These are phyloP conservation scores for Symbiodinium pilosum DNA, from an alignment of 73 alveolate species.

Conservation along the genomic window DNA sequence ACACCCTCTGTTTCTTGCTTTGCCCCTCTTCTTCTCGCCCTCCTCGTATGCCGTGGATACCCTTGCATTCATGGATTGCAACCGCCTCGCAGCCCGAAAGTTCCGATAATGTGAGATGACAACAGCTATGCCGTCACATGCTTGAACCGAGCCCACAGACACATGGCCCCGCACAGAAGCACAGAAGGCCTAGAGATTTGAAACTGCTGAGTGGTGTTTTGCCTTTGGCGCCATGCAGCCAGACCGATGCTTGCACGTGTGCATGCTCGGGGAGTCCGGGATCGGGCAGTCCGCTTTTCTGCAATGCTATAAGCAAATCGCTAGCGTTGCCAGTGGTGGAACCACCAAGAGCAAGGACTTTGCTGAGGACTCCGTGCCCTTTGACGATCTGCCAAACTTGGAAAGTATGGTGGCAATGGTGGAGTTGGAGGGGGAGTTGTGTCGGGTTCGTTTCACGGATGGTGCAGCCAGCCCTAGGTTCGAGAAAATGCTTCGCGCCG, in stretches of 20 bases:
- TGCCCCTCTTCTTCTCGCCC: no score
- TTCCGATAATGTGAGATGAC: no score
- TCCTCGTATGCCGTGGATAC: no score
- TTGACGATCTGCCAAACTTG: slow-evolving; percentile 1
- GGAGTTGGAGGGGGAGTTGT: slow-evolving; percentile 82
- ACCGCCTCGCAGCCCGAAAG: no score
- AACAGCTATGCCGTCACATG: no score
- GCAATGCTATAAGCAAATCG: slow-evolving; percentile 18
- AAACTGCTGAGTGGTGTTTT: no score
- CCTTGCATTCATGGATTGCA: no score
- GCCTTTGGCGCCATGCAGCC: slow-evolving; percentile 60
- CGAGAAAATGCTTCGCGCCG: slow-evolving; percentile 48
- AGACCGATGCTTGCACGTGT: slow-evolving; percentile 63
- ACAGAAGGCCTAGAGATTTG: no score
- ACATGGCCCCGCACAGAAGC: no score
- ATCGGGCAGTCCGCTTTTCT: slow-evolving; percentile 77
- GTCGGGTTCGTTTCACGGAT: slow-evolving; percentile 85
- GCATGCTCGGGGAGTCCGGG: slow-evolving; percentile 86
- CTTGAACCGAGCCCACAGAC: no score
- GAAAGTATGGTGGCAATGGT: slow-evolving; percentile 57
- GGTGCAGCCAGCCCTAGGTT: slow-evolving; percentile 62
- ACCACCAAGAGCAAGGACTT: background rate
- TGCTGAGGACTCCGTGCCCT: slow-evolving; percentile 23
- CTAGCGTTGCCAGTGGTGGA: background rate
- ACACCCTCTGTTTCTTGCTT: no score